Evolutionary conservation across 2,329 filamentous ascomycete genomes (phyloP), one percentile per base, ranked within the genome.

Genomic region (Microsporum ferrugineum): DNA sequence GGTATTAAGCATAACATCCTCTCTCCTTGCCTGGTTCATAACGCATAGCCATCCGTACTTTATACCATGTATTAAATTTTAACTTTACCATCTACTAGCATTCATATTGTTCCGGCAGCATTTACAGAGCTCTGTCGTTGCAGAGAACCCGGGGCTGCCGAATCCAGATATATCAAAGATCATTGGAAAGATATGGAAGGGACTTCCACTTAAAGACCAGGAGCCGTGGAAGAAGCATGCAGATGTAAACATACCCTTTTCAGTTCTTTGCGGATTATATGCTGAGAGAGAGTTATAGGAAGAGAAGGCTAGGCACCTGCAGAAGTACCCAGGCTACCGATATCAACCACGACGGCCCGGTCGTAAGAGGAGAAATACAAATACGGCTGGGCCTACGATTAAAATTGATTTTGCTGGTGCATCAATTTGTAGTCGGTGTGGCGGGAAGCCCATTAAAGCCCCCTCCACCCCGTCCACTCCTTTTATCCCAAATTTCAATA

Each of bases 121-220:
- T 73, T 87, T 94, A 69, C 92, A 97, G 74, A 85, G 88, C 17
- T 80, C 84, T 57, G 89, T 97, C 58, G 88, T 91, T 41, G 81
- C 85, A 60, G 82, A 89, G 67, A 84, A 96, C 69, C 92, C 91
- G n/a, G 88, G 90, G 51, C 83, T 96, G 65, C 86, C 91, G 53
- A 97, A 97, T 74, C 92, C 92, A 2, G 90, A 96, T 59, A 95
- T 97, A 68, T 96, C 92, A 66, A 96, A 96, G 76, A 95, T 97
- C 68, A 95, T 97, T 67, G 92, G 92, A 59, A 84, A 90, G 72
- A 87, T 91, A 82, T 99, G 94, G 94, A 85, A 87, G 69, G 82
- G 85, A 61, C 86, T 95, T 70, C 76, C 85, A 2, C 81, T 87
- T 29, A 84, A 88, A 59, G 81, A 86, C 61, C 95, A 95, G 75